A percentile compares a stretch with the other conserved stretches of the same genome.
These are phyloP conservation scores for Tephrocybe sp. DNA, from an alignment of 768 basidiomycete species.

Conservation along the genomic window DNA sequence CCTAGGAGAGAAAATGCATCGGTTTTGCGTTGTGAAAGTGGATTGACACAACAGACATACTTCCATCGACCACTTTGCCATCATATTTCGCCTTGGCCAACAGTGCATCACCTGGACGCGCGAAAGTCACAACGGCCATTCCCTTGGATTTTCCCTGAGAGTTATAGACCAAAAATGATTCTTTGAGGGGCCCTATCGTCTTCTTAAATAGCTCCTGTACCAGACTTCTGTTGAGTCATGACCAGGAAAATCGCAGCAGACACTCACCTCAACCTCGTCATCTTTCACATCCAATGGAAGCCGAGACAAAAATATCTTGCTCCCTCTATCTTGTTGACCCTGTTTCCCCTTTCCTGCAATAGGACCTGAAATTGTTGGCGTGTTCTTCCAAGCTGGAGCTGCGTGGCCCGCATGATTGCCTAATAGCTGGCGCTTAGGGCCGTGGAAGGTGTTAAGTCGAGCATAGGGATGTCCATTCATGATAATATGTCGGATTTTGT, in stretches of 20 bases:
- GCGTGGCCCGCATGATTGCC: constrained; percentile 55
- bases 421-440: constrained; percentile 51
- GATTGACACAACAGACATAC: constrained; percentile 30
- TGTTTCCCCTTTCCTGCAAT: constrained; percentile 29
- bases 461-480: constrained; percentile 24
- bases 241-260: background rate
- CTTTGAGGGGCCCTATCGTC: constrained; percentile 72
- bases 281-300: constrained; percentile 70
- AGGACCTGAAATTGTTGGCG: constrained; percentile 13
- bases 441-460: constrained; percentile 47
- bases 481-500: background rate
- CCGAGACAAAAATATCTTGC: constrained; percentile 65
- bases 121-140: constrained; percentile 74
- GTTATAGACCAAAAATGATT: constrained; percentile 72
- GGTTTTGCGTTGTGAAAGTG: background rate
- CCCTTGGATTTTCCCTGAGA: constrained; percentile 74
- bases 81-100: constrained; percentile 67
- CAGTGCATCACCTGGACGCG: constrained; percentile 58
- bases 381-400: constrained; percentile 61
- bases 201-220: constrained; percentile 69
- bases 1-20: constrained; percentile 32
- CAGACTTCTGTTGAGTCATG: background rate
- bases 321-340: constrained; percentile 36
- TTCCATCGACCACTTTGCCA: constrained; percentile 71
- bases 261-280: constrained; percentile 61